Evolutionary conservation across 2,329 filamentous ascomycete species (phyloP).

Genomic region (Neurospora crassa): DNA sequence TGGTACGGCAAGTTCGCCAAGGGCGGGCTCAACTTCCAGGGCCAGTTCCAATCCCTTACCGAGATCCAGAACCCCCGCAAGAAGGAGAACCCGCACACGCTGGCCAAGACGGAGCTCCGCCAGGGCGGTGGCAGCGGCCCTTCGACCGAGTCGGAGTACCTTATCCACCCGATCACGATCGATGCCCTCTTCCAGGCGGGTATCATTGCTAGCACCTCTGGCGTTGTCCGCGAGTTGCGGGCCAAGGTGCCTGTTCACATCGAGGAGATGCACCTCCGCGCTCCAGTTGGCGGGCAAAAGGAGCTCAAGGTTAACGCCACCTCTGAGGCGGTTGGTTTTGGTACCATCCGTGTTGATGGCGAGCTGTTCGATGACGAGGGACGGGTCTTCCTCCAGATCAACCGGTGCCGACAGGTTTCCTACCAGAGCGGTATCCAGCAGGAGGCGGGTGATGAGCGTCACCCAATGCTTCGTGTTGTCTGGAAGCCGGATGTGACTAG

Average conservation of each 20-base stretch:
- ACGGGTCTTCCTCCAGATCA: not conserved
- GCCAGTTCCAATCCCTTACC: not conserved
- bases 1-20: not conserved
- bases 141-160: constrained; percentile 4
- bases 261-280: not conserved
- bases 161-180: constrained; percentile 26
- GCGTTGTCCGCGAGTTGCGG: not conserved
- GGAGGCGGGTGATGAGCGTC: not conserved
- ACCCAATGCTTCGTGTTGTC: not conserved
- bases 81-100: not conserved
- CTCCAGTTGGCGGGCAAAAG: not conserved
- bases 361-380: not conserved
- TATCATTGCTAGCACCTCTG: constrained; percentile 18
- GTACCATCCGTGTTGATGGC: not conserved
- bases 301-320: not conserved
- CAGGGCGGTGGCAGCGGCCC: not conserved
- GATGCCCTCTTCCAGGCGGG: constrained; percentile 27
- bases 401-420: not conserved
- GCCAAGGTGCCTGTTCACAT: not conserved
- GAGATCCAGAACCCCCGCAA: not conserved
- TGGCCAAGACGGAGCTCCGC: not conserved
- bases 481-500: not conserved
- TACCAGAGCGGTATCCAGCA: not conserved
- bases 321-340: not conserved
- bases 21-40: not conserved